phyloP scores from a whole-genome alignment of 805 yeast genomes.

The Nakazawaea populi region DNA sequence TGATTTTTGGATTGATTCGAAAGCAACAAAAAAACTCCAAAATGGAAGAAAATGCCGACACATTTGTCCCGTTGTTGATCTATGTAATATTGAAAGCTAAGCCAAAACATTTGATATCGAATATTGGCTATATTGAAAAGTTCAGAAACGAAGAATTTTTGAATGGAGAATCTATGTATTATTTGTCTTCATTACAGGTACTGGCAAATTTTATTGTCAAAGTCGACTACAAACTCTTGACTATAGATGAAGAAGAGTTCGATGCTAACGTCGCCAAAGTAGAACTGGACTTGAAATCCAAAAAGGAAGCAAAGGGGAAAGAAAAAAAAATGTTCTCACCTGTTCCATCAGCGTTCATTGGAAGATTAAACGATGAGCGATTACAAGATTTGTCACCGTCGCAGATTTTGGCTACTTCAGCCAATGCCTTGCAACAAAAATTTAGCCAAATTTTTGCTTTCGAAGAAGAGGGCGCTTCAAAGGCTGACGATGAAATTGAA shows the following conservation, averaged over 20 bases:
- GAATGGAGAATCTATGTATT: conserved; percentile 87
- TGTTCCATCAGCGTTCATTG: conserved; percentile 14
- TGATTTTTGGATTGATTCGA: conserved; percentile 80
- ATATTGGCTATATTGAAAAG: conserved; percentile 78
- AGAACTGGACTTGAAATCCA: conserved; percentile 37
- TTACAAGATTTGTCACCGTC: conserved; percentile 23
- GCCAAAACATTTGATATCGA: conserved; percentile 63
- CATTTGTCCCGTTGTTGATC: conserved; percentile 85
- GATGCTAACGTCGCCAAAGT: not conserved
- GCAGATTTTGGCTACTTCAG: conserved; percentile 28
- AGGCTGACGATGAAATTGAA: not conserved
- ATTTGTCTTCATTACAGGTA: conserved; percentile 83
- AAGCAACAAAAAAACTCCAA: conserved; percentile 33
- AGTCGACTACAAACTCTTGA: conserved; percentile 49
- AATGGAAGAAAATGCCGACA: conserved; percentile 84
- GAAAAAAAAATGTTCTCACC: conserved; percentile 12
- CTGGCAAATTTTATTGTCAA: conserved; percentile 77
- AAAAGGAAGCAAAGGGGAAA: conserved; percentile 33
- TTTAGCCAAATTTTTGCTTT: conserved; percentile 18
- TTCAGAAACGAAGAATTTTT: conserved; percentile 72
- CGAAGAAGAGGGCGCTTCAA: not conserved
- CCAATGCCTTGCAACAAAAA: conserved; percentile 29
- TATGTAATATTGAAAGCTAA: conserved; percentile 69
- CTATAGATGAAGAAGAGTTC: conserved; percentile 56
- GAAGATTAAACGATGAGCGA: conserved; percentile 14